Evolutionary conservation across 352 stramenopile species (phyloP).

Genomic region (Elongisporangium undulatum): DNA sequence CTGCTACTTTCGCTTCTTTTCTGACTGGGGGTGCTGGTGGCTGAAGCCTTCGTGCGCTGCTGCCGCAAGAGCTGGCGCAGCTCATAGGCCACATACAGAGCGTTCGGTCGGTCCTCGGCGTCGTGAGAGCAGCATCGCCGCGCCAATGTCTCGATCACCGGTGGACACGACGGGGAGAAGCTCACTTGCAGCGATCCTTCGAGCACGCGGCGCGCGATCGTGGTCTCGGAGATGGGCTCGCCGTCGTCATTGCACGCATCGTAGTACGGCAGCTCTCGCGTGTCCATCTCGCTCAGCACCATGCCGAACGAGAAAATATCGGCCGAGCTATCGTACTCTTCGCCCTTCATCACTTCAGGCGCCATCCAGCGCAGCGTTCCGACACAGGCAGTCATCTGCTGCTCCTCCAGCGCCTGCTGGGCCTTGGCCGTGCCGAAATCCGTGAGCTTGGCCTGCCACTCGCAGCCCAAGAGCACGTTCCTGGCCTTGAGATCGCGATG

Average conservation of each 20-base stretch:
- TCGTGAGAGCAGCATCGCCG: slow-evolving; percentile 27
- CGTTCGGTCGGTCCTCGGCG: slow-evolving; percentile 26
- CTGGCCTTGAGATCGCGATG: slow-evolving; percentile 64
- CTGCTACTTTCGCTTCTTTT: too few species aligned
- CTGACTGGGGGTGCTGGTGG: too few species aligned
- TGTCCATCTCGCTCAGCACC: slow-evolving; percentile 53
- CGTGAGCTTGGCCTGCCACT: slow-evolving; percentile 48
- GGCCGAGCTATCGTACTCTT: slow-evolving; percentile 36
- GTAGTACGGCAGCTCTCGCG: slow-evolving; percentile 43
- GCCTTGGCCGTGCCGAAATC: slow-evolving; percentile 56
- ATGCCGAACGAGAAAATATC: slow-evolving; percentile 65
- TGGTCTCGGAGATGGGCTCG: slow-evolving; percentile 30
- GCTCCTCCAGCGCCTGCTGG: slow-evolving; percentile 26
- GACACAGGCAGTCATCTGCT: slow-evolving; percentile 37
- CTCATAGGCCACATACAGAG: slow-evolving; percentile 34
- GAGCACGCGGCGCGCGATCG: slow-evolving; percentile 39
- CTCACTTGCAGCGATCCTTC: slow-evolving; percentile 21
- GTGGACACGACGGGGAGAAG: slow-evolving; percentile 31
- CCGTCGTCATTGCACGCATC: slow-evolving; percentile 26
- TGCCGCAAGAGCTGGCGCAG: slow-evolving; percentile 17
- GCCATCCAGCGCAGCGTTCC: slow-evolving; percentile 52
- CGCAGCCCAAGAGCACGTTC: slow-evolving; percentile 35
- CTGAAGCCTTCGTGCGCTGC: neutral
- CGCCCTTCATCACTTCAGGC: slow-evolving; percentile 47
- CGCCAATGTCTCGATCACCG: slow-evolving; percentile 24